phyloP scores from a whole-genome alignment of 2,329 filamentous ascomycete genomes.

The Acrocalymma vagum region DNA sequence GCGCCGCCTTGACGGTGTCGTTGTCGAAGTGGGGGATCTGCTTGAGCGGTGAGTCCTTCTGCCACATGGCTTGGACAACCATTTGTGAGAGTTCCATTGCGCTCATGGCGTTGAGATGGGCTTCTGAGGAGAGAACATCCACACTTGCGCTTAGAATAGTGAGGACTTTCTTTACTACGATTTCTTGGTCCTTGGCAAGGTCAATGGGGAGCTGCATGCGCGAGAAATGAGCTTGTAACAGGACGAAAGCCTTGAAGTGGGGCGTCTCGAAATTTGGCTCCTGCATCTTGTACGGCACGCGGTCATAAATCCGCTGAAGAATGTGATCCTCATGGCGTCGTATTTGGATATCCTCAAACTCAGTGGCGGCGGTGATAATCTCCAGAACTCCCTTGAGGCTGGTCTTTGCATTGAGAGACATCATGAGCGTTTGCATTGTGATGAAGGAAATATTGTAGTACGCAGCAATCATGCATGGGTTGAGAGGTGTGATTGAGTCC shows the following conservation, averaged over 20 bases:
- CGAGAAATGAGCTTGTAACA: conserved; percentile 96
- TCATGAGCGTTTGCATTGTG: conserved; percentile 97
- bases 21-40: conserved; percentile 95
- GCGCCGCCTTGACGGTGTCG: conserved; percentile 82
- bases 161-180: conserved; percentile 83
- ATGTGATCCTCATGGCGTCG: conserved; percentile 90
- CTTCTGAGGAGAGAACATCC: conserved; percentile 94
- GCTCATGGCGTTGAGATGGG: conserved; percentile 95
- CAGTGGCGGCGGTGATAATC: conserved; percentile 94
- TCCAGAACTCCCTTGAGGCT: conserved; percentile 98
- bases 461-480: conserved; percentile 96
- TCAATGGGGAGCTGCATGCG: conserved; percentile 96
- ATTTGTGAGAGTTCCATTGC: conserved; percentile 99
- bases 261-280: conserved; percentile 88
- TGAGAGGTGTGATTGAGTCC: conserved; percentile 86
- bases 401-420: conserved; percentile 86
- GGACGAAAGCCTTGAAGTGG: conserved; percentile 97
- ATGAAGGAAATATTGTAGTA: conserved; percentile 99
- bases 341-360: conserved; percentile 95
- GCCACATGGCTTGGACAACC: conserved; percentile 99
- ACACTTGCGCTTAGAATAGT: conserved; percentile 91
- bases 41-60: conserved; percentile 94
- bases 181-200: conserved; percentile 92
- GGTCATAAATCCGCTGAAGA: conserved; percentile 90
- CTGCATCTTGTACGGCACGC: conserved; percentile 93